Evolutionary conservation across 2,329 filamentous ascomycete genomes (phyloP).

Genomic region (Biscogniauxia marginata): DNA sequence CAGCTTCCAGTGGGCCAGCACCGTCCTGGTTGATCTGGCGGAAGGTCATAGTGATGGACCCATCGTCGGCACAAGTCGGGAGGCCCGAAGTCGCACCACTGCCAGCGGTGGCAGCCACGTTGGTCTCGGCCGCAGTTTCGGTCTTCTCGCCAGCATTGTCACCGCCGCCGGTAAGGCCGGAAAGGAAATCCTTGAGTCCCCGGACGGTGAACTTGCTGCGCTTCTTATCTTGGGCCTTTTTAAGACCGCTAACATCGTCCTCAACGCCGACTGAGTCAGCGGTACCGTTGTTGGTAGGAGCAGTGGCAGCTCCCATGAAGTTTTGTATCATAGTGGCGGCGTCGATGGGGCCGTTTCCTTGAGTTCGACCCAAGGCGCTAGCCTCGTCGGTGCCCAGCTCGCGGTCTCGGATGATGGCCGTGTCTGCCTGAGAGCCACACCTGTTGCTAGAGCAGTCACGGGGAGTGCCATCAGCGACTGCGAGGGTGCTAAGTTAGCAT

Average conservation of each 20-base stretch:
- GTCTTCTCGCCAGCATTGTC: constrained; percentile 43
- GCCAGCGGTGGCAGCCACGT: constrained; percentile 54
- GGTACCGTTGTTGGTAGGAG: constrained; percentile 39
- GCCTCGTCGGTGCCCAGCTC: constrained; percentile 57
- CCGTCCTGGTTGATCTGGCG: constrained; percentile 73
- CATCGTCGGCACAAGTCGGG: constrained; percentile 60
- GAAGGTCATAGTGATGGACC: constrained; percentile 62
- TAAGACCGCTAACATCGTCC: constrained; percentile 36
- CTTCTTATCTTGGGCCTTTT: constrained; percentile 14
- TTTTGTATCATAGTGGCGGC: constrained; percentile 54
- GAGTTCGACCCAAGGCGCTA: constrained; percentile 62
- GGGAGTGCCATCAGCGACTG: constrained; percentile 63
- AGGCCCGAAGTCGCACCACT: constrained; percentile 52
- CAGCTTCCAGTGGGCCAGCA: constrained; percentile 60
- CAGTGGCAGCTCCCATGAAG: constrained; percentile 55
- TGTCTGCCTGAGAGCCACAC: constrained; percentile 67
- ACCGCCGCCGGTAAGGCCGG: constrained; percentile 25
- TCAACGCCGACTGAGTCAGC: constrained; percentile 42
- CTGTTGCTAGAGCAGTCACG: constrained; percentile 61
- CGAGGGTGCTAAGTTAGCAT: background rate
- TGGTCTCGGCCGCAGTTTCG: constrained; percentile 43
- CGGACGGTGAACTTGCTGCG: constrained; percentile 27
- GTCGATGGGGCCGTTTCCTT: constrained; percentile 58
- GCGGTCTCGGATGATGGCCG: constrained; percentile 63
- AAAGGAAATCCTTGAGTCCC: constrained; percentile 32